A percentile compares a stretch with the other conserved stretches of the same genome.
Evolutionary conservation across 345 rosid genomes (phyloP).

Genomic region (Lenwebbia sp.): DNA sequence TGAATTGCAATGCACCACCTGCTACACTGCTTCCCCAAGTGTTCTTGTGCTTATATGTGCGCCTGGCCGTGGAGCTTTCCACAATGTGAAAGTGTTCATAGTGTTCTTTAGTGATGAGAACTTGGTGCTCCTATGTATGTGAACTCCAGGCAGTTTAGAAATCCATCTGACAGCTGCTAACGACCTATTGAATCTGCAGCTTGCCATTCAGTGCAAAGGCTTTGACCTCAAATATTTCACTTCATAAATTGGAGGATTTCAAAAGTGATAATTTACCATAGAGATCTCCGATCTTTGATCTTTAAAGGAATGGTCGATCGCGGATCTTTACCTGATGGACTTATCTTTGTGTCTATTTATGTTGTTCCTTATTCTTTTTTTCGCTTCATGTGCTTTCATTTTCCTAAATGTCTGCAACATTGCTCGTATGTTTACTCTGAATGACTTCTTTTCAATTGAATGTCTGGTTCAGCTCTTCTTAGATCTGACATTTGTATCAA

Average conservation of each 20-base stretch:
- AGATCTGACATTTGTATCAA: background rate
- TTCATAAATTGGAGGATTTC: background rate
- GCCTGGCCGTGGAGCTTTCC: background rate
- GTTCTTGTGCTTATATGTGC: background rate
- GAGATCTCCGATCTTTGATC: background rate
- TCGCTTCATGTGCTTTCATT: background rate
- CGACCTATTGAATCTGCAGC: background rate
- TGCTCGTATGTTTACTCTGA: background rate
- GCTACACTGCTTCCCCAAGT: background rate
- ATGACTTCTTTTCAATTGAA: background rate
- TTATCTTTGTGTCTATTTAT: background rate
- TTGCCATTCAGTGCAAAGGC: background rate
- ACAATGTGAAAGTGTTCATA: background rate
- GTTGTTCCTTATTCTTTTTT: background rate
- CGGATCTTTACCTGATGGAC: background rate
- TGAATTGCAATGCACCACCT: background rate
- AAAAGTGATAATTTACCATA: background rate
- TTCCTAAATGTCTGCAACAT: background rate
- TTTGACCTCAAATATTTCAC: background rate
- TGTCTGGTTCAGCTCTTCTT: background rate
- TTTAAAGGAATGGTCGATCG: background rate
- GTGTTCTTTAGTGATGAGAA: background rate
- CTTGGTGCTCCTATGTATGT: background rate
- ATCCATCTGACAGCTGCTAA: background rate
- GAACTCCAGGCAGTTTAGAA: background rate